Base-by-base conservation (phyloP, 192 early-diverging fungal genomes). In the Entophlyctis luteolus region DNA sequence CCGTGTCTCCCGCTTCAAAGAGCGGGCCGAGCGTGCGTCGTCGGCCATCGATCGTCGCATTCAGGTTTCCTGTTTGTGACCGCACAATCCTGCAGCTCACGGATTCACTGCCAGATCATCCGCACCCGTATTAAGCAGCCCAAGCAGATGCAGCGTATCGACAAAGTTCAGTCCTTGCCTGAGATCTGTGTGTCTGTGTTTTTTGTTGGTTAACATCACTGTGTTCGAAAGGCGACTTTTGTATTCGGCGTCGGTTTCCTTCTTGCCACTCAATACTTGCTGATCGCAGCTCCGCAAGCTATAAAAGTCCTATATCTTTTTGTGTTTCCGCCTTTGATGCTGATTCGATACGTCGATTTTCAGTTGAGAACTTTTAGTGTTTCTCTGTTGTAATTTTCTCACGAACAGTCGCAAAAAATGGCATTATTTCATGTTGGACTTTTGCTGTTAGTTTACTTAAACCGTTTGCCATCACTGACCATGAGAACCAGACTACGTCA, bases 401-500 rank as follows among this genome's bases (percentile, higher is more conserved):
- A n/a, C n/a, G n/a, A n/a, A n/a, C n/a, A 42, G 39, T 31, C 48
- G 63, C 6, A 12, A 29, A 6, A 66, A 66, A 54, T 66, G 63
- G 63, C 63, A 66, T 37, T 66, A 66, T 50, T 66, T 66, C 35
- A 4, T 66, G 6, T n/a, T 66, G 14, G 63, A 66, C 50, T 66
- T 66, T 23, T 66, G 63, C 63, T 66, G 63, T 66, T 27, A 54
- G 48, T n/a, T 23, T n/a, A 39, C 8, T 33, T 25, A 10, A 14
- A 23, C 12, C 22, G 8, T 5, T 52, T 23, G 18, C 49, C 8
- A 8, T 10, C 8, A 42, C 39, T 42, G n/a, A 42, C 39, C 8
- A 42, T 42, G n/a, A n/a, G n/a, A 42, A 48, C 14, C 29, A 66
- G 63, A 66, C 28, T 66, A 39, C 52, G 50, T 55, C 8, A 66